Evolutionary conservation across 2,329 filamentous ascomycete species (phyloP).

Genomic region (Exophiala bonariae): DNA sequence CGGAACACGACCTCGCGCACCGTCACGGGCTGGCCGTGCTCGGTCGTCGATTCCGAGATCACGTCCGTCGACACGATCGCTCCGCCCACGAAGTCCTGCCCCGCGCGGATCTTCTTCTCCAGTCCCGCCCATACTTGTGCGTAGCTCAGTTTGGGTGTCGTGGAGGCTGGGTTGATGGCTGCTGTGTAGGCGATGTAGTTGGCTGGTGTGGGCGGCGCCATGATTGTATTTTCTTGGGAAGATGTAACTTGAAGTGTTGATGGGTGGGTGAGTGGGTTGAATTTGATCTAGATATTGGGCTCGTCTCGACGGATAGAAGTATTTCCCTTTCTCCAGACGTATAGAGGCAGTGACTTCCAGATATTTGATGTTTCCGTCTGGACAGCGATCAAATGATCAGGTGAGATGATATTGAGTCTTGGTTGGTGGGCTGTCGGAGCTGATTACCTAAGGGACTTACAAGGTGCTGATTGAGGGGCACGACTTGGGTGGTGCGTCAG

Average conservation of each 20-base stretch:
- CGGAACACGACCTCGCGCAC: conserved; percentile 31
- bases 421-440: too few relatives aligned
- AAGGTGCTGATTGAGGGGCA: too few relatives aligned
- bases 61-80: conserved; percentile 29
- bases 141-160: conserved; percentile 31
- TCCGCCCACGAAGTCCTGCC: conserved; percentile 31
- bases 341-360: too few relatives aligned
- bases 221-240: neutral
- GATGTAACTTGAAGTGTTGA: neutral
- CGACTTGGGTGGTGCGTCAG: too few relatives aligned
- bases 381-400: too few relatives aligned
- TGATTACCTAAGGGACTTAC: too few relatives aligned
- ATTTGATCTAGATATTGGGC: too few relatives aligned
- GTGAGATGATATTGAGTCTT: too few relatives aligned
- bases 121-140: conserved; percentile 39
- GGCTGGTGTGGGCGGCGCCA: conserved; percentile 15
- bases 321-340: too few relatives aligned
- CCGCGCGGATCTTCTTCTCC: conserved; percentile 30
- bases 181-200: conserved; percentile 40
- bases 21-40: conserved; percentile 24
- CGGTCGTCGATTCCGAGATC: conserved; percentile 19
- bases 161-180: conserved; percentile 37
- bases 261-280: neutral
- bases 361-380: too few relatives aligned
- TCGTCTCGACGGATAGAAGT: too few relatives aligned